These are phyloP conservation scores for Volutella citrinella DNA, from an alignment of 2,329 filamentous ascomycete species.

Conservation along the genomic window DNA sequence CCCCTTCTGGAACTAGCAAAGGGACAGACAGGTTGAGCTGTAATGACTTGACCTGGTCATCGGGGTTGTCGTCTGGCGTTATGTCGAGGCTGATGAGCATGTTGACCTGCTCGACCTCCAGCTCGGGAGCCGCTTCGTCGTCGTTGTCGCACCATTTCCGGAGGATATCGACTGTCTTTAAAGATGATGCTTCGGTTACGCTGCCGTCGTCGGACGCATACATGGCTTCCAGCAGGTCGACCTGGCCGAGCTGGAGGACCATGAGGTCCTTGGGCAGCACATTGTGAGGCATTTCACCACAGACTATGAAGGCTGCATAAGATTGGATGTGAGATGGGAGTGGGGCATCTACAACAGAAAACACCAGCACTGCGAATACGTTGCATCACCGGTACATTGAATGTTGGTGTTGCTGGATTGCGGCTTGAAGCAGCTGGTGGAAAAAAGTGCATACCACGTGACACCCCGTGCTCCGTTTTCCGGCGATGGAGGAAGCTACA, in stretches of 20 bases:
- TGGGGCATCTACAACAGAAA: too few relatives aligned
- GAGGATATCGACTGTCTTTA: constrained; percentile 13
- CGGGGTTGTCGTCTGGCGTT: constrained; percentile 2
- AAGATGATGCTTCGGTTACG: constrained; percentile 21
- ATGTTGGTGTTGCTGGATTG: too few relatives aligned
- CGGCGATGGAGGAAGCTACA: too few relatives aligned
- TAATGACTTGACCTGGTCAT: constrained; percentile 12
- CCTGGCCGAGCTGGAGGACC: constrained; percentile 44
- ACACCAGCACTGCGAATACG: too few relatives aligned
- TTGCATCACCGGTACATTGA: too few relatives aligned
- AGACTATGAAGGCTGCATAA: too few relatives aligned
- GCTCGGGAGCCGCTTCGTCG: neutral
- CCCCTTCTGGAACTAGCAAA: constrained; percentile 15
- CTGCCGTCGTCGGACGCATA: constrained; percentile 40
- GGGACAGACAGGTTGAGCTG: constrained; percentile 36
- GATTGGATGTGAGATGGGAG: too few relatives aligned
- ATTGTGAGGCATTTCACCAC: too few relatives aligned
- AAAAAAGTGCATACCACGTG: too few relatives aligned
- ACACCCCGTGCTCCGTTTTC: too few relatives aligned
- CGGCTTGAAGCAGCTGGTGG: too few relatives aligned
- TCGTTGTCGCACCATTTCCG: constrained; percentile 21
- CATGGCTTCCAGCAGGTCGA: constrained; percentile 53
- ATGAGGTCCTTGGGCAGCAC: constrained; percentile 41
- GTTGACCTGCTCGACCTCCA: constrained; percentile 12
- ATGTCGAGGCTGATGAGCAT: constrained; percentile 26